Percentiles rank a stretch among this genome's conserved stretches.
Conservation (phyloP, 305 asterid species). For the Solanum hybrid region DNA sequence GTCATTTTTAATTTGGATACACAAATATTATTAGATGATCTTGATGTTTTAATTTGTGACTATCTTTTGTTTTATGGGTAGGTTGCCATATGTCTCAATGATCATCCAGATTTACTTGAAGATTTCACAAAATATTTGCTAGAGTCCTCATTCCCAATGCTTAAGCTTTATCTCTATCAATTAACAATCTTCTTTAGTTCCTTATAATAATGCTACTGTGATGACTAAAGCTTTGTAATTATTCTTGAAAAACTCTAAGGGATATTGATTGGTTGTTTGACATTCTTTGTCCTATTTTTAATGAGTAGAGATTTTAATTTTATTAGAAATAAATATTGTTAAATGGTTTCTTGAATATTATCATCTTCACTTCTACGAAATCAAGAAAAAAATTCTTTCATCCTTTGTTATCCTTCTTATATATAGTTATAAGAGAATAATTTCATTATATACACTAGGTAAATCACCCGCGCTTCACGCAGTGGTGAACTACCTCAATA, state of each 20-base stretch:
- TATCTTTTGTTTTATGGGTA: slow-evolving; percentile 14
- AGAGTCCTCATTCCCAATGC: slow-evolving; percentile 41
- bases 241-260: background rate
- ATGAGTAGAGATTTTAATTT: background rate
- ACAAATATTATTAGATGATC: background rate
- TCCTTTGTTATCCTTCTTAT: background rate
- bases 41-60: background rate
- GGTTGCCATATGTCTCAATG: slow-evolving; percentile 71
- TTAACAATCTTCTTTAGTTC: background rate
- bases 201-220: background rate
- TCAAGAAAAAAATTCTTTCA: background rate
- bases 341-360: background rate
- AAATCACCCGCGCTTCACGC: background rate
- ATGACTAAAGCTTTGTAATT: background rate
- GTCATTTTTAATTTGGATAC: background rate
- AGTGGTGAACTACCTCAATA: background rate
- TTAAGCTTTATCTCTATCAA: slow-evolving; percentile 19
- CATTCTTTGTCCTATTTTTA: background rate
- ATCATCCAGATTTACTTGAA: slow-evolving; percentile 76
- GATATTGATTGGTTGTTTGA: background rate
- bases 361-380: background rate
- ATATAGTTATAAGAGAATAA: background rate
- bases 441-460: background rate
- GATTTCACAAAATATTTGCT: slow-evolving; percentile 52
- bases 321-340: background rate